Base-by-base conservation (phyloP, 2,329 filamentous ascomycete species). In the Purpureocillium takamizusanense region DNA sequence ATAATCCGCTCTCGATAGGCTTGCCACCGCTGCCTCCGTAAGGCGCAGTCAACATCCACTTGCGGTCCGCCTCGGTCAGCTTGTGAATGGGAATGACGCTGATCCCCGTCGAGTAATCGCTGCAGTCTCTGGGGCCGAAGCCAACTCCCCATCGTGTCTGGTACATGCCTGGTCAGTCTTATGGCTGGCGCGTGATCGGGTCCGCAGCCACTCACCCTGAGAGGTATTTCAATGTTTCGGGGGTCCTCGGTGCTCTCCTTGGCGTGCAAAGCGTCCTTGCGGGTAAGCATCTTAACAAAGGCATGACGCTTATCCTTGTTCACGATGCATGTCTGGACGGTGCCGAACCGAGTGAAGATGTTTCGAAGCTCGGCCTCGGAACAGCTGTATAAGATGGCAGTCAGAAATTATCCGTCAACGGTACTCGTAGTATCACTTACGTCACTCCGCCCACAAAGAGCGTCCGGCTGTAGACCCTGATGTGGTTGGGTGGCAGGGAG, bases 231-330 rank as follows among this genome's bases (percentile, higher is more conserved):
- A 5, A 81, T 72, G 42, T 80, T 75, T 46, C 83, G 78, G 44
- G 79, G 77, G 37, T 79, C 80, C 59, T 95, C 89, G 80, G 97
- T 95, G 37, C 81, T 86, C 29, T 83, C 77, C 57, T 94, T 94
- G 36, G 92, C 92, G 45, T 61, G 69, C 42, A 94, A 74, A 12
- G 92, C 90, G 60, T 95, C 87, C 45, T 78, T 74, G 29, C 94
- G 86, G 46, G 78, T 92, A 49, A 92, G 76, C 92, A 98, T 98
- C 66, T 98, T 98, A 54, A 98, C 90, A 59, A 98, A 98, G 6
- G 92, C 92, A 61, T 98, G 92, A 14, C 92, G 85, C 66, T 97
- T 98, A 55, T 98, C 92, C 54, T 87, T 84, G 66, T 98, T 97
- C 49, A 95, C 89, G 48, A 98, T 98, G 63, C 90, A 97, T 2